Evolutionary conservation across 164 flowering plant species (phyloP).

Genomic region (Dillenia turbinata): DNA sequence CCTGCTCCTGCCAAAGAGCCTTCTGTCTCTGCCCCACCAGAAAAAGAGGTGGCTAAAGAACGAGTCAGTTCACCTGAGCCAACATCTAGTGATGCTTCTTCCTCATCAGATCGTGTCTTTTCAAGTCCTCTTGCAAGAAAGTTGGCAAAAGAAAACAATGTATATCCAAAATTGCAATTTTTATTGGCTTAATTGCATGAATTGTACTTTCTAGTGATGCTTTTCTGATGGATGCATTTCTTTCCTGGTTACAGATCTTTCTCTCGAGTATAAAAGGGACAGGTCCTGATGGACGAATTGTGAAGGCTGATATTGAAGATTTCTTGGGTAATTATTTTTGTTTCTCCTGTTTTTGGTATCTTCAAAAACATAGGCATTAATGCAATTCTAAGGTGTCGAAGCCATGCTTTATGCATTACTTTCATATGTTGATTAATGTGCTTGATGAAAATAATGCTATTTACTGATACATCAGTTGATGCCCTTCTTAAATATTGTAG

Average conservation of each 20-base stretch:
- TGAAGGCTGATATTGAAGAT: conserved; percentile 96
- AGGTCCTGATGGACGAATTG: conserved; percentile 89
- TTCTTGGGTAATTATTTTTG: conserved; percentile 58
- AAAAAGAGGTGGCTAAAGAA: conserved; percentile 42
- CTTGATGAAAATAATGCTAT: too few species aligned
- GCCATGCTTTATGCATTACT: too few species aligned
- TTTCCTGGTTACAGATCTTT: conserved; percentile 44
- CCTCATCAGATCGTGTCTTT: conserved; percentile 64
- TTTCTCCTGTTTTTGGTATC: not conserved
- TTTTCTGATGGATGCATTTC: too few species aligned
- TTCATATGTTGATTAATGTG: too few species aligned
- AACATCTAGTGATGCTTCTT: conserved; percentile 33
- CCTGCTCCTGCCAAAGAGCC: conserved; percentile 36
- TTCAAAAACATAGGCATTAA: not conserved
- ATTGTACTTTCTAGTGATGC: not conserved
- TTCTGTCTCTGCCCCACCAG: conserved; percentile 51
- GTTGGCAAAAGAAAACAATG: conserved; percentile 84
- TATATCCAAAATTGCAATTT: conserved; percentile 16
- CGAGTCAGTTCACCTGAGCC: conserved; percentile 49
- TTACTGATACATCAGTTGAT: too few species aligned
- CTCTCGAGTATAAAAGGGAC: conserved; percentile 88
- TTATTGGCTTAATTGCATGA: not conserved
- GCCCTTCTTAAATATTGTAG: conserved; percentile 24
- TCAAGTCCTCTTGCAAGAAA: conserved; percentile 91
- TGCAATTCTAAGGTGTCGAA: too few species aligned